Conservation (phyloP, 805 yeast genomes). For the Suhomyces sp. region DNA sequence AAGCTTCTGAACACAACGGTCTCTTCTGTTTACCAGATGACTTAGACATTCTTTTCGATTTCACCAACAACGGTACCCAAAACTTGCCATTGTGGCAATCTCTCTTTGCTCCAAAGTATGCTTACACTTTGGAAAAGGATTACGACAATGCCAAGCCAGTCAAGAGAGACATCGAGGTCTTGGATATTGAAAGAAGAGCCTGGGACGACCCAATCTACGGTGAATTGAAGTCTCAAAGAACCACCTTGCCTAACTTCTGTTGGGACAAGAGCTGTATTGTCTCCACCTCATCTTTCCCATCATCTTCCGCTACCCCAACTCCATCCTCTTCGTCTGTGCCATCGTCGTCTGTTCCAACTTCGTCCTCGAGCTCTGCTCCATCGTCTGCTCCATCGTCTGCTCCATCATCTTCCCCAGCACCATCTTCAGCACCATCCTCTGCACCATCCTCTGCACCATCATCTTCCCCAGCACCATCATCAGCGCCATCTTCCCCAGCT, state of each 20-base stretch:
- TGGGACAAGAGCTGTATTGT: constrained; percentile 10
- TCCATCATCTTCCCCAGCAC: constrained; percentile 1
- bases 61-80: constrained; percentile 6
- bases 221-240: constrained; percentile 7
- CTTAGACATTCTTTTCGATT: constrained; percentile 15
- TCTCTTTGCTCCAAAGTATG: constrained; percentile 10
- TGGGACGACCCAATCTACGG: constrained; percentile 7
- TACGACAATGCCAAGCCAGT: constrained; percentile 4
- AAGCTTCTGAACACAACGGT: constrained; percentile 11
- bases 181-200: constrained; percentile 5
- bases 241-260: constrained; percentile 17
- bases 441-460: constrained; percentile 1
- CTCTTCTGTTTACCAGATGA: constrained; percentile 16
- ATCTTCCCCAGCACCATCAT: neutral
- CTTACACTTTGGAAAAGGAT: constrained; percentile 8
- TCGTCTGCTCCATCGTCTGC: constrained; percentile 3
- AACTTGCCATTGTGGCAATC: constrained; percentile 7
- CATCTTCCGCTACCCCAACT: constrained; percentile 6
- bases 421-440: neutral
- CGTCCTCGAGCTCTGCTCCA: constrained; percentile 3
- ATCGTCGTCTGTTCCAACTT: constrained; percentile 2
- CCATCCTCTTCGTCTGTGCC: constrained; percentile 4
- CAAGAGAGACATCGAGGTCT: constrained; percentile 7
- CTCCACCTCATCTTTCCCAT: constrained; percentile 7
- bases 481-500: constrained; percentile 4